Percentiles rank a stretch among this genome's conserved stretches.
Conservation (phyloP, 2,329 filamentous ascomycete genomes). For the Clarireedia homoeocarpa region DNA sequence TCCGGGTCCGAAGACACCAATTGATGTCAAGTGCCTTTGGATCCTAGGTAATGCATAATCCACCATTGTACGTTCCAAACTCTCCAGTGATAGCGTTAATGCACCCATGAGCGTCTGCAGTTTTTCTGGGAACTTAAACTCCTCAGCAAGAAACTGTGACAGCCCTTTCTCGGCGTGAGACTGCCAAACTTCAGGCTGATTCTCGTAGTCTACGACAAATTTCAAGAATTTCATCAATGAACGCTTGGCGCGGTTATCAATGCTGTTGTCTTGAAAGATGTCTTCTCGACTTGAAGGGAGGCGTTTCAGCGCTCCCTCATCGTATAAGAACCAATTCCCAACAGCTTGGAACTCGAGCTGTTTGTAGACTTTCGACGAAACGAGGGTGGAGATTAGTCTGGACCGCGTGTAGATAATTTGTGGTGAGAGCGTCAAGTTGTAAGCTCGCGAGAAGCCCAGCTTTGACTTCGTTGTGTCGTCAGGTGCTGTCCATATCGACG, state of each 20-base stretch:
- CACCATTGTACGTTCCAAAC: slow-evolving; percentile 46
- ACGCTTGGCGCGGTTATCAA: slow-evolving; percentile 76
- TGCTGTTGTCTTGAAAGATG: slow-evolving; percentile 70
- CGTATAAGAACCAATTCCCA: slow-evolving; percentile 80
- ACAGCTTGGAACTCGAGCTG: slow-evolving; percentile 93
- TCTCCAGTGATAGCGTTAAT: slow-evolving; percentile 64
- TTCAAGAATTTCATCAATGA: slow-evolving; percentile 89
- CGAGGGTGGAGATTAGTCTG: slow-evolving; percentile 65
- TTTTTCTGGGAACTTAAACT: slow-evolving; percentile 60
- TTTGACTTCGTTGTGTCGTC: slow-evolving; percentile 25
- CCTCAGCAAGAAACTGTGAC: slow-evolving; percentile 47
- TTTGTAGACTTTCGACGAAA: slow-evolving; percentile 81
- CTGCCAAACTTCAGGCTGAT: slow-evolving; percentile 51
- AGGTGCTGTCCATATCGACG: slow-evolving; percentile 20
- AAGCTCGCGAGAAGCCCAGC: slow-evolving; percentile 61
- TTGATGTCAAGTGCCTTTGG: slow-evolving; percentile 73
- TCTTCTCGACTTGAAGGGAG: slow-evolving; percentile 89
- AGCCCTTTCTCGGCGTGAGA: slow-evolving; percentile 47
- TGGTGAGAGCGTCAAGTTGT: slow-evolving; percentile 76
- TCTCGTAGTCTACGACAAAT: slow-evolving; percentile 68
- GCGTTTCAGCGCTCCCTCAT: slow-evolving; percentile 44
- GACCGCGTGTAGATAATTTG: slow-evolving; percentile 83
- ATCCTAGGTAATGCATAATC: slow-evolving; percentile 64
- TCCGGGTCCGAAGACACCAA: slow-evolving; percentile 79
- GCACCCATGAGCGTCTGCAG: slow-evolving; percentile 60